A percentile compares a stretch with the other conserved stretches of the same genome.
These are phyloP conservation scores for Fomitiporia mediterranea DNA, from an alignment of 1,284 basidiomycete genomes.

Conservation along the genomic window DNA sequence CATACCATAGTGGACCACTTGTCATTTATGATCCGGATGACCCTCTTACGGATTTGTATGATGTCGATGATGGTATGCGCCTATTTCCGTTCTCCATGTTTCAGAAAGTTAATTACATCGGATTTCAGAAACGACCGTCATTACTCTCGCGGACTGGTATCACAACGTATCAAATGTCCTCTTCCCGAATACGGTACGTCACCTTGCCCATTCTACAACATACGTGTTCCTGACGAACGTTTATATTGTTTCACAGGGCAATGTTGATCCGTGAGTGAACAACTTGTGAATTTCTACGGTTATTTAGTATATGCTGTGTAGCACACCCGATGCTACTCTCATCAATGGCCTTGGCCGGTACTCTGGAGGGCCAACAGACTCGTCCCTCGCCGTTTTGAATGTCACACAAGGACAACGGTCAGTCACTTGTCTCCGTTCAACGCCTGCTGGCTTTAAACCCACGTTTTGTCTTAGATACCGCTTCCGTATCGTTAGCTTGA, in stretches of 20 bases:
- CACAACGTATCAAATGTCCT: conserved; percentile 13
- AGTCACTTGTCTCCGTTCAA: conserved; percentile 26
- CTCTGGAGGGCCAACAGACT: conserved; percentile 23
- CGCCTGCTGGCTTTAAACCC: conserved; percentile 29
- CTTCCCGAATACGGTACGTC: conserved; percentile 15
- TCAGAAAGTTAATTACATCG: conserved; percentile 19
- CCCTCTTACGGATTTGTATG: conserved; percentile 31
- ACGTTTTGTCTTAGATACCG: conserved; percentile 30
- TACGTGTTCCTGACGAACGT: background rate
- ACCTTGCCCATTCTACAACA: background rate
- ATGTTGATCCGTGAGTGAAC: conserved; percentile 14
- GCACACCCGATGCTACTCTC: conserved; percentile 26
- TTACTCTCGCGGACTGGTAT: conserved; percentile 21
- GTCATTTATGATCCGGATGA: conserved; percentile 26
- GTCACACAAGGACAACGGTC: conserved; percentile 22
- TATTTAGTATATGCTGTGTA: background rate
- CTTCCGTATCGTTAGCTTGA: conserved; percentile 29
- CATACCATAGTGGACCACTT: background rate
- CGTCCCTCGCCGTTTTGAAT: conserved; percentile 28
- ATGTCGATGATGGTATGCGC: conserved; percentile 21
- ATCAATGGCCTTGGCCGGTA: conserved; percentile 34
- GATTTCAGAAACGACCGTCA: conserved; percentile 21
- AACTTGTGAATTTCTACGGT: background rate
- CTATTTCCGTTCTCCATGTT: background rate
- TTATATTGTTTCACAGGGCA: background rate